Conservation (phyloP, 805 yeast genomes). For the Wickerhamomyces hampshirensis region DNA sequence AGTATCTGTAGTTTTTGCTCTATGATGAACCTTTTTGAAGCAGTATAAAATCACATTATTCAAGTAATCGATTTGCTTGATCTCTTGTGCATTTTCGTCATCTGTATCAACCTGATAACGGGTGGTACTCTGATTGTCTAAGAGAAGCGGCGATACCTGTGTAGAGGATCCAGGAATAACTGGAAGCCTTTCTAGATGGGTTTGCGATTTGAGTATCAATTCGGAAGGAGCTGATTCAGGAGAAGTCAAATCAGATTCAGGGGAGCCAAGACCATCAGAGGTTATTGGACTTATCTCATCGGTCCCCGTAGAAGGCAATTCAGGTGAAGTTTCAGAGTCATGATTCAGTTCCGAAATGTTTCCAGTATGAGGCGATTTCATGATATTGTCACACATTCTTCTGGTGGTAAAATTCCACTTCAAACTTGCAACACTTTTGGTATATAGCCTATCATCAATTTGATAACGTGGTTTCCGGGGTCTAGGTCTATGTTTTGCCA, state of each 20-base stretch:
- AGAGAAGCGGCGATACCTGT: no score
- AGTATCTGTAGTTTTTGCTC: slow-evolving; percentile 51
- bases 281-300: slow-evolving; percentile 14
- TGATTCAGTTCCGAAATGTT: no score
- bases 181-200: no score
- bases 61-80: slow-evolving; percentile 28
- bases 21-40: slow-evolving; percentile 40
- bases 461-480: slow-evolving; percentile 35
- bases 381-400: no score
- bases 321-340: no score
- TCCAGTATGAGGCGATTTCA: no score
- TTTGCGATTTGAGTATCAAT: no score
- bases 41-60: slow-evolving; percentile 41
- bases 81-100: not conserved
- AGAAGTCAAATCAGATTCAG: slow-evolving; percentile 20
- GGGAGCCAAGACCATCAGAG: slow-evolving; percentile 7
- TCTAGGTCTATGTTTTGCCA: slow-evolving; percentile 26
- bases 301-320: slow-evolving; percentile 11
- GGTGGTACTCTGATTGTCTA: no score
- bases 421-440: slow-evolving; percentile 19
- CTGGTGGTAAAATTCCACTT: slow-evolving; percentile 22
- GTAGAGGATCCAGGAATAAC: not conserved
- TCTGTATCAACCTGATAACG: not conserved
- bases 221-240: slow-evolving; percentile 5
- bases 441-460: slow-evolving; percentile 27